Evolutionary conservation across 257 asterid species (phyloP).

Genomic region (Galeopsis tetrahit): DNA sequence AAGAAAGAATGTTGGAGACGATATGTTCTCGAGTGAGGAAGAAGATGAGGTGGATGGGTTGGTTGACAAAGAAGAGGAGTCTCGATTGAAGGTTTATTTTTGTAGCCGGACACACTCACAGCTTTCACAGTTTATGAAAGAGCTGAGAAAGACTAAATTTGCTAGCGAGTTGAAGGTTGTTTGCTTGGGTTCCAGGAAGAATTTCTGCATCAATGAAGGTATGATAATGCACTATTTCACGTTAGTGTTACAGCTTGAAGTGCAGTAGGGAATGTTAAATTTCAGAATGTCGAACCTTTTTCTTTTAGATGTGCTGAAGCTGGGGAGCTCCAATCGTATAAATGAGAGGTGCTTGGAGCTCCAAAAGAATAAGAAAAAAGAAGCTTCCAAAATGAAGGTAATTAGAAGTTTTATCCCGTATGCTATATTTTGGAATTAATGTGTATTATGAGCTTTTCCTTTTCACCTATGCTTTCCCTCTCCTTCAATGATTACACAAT

Average conservation of each 20-base stretch:
- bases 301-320: conserved; percentile 71
- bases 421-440: conserved; percentile 12
- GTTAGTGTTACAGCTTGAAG: conserved; percentile 9
- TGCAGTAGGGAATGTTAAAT: conserved; percentile 12
- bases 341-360: conserved; percentile 94
- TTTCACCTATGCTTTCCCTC: conserved; percentile 7
- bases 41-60: conserved; percentile 56
- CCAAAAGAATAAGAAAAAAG: conserved; percentile 70
- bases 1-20: conserved; percentile 58
- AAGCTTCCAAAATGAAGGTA: conserved; percentile 76
- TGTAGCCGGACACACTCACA: conserved; percentile 98
- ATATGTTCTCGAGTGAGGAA: conserved; percentile 67
- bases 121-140: conserved; percentile 95
- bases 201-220: conserved; percentile 92
- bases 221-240: conserved; percentile 25
- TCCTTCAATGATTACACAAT: background rate
- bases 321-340: conserved; percentile 68
- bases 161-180: conserved; percentile 74
- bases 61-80: conserved; percentile 58
- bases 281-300: conserved; percentile 34
- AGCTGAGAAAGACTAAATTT: conserved; percentile 84
- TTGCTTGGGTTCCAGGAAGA: conserved; percentile 94
- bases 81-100: conserved; percentile 66
- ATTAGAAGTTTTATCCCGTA: conserved; percentile 19
- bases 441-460: background rate